Percentiles rank a stretch among this genome's conserved stretches.
Conservation (phyloP, 768 basidiomycete genomes). For the Tricholoma matsutake region DNA sequence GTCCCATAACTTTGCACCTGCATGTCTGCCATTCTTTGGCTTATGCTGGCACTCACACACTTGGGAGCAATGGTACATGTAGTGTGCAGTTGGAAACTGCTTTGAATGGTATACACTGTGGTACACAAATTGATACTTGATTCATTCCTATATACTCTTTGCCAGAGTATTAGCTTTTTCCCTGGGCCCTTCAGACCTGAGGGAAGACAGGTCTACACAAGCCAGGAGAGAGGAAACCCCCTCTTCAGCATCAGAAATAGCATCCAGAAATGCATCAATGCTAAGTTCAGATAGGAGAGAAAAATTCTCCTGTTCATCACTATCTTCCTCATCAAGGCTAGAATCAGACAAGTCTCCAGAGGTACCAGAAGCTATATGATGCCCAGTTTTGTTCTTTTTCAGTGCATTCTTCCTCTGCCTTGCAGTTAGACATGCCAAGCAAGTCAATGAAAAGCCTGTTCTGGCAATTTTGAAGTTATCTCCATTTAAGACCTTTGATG, state of each 20-base stretch:
- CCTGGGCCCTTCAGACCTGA: background rate
- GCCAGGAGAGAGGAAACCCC: background rate
- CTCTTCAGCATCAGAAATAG: background rate
- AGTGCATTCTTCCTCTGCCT: too few species aligned
- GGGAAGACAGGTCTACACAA: too few species aligned
- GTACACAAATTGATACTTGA: background rate
- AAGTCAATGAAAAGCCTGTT: too few species aligned
- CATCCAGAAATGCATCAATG: background rate
- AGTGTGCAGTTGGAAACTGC: too few species aligned
- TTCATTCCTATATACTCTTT: background rate
- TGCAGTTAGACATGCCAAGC: too few species aligned
- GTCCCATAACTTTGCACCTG: background rate
- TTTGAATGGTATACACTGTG: too few species aligned
- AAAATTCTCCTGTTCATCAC: too few species aligned
- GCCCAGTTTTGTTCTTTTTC: background rate
- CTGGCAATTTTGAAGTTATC: background rate
- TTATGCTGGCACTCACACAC: background rate
- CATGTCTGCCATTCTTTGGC: background rate
- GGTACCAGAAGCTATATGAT: background rate
- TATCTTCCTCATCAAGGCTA: background rate
- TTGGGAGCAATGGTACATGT: background rate
- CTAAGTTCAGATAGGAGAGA: background rate
- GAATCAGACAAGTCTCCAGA: background rate
- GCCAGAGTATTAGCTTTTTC: background rate
- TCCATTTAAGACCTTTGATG: background rate